phyloP scores from a whole-genome alignment of 371 early-diverging fungal genomes.

The Enteropsectra breve region DNA sequence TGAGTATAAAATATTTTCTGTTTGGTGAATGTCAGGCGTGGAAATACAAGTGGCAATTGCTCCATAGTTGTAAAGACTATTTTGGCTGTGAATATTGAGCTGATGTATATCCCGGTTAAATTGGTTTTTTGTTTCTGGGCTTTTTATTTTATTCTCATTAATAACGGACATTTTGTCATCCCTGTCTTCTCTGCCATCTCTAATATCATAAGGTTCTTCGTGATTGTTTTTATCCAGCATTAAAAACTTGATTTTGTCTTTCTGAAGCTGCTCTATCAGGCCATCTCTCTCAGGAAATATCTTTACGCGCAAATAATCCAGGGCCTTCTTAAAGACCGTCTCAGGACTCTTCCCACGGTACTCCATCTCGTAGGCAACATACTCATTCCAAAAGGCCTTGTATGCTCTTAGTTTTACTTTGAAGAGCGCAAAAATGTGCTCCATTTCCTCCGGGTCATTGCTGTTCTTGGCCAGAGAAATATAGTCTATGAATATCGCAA shows the following conservation, averaged over 20 bases:
- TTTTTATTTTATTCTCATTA: too few relatives aligned
- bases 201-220: too few relatives aligned
- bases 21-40: too few relatives aligned
- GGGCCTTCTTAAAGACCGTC: neutral
- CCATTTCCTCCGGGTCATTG: conserved; percentile 7
- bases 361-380: conserved; percentile 7
- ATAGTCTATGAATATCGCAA: conserved; percentile 18
- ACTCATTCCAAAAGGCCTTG: conserved; percentile 6
- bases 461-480: neutral
- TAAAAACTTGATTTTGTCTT: neutral
- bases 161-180: too few relatives aligned
- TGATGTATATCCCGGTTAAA: too few relatives aligned
- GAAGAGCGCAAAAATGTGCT: conserved; percentile 11
- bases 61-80: too few relatives aligned
- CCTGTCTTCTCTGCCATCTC: too few relatives aligned
- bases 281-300: conserved; percentile 12
- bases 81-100: too few relatives aligned
- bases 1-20: too few relatives aligned
- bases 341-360: conserved; percentile 5
- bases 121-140: too few relatives aligned
- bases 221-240: too few relatives aligned
- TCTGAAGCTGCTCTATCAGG: neutral
- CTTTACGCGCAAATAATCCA: neutral
- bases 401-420: neutral
- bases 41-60: too few relatives aligned